These are phyloP conservation scores for Fraxinus anomala DNA, from an alignment of 257 asterid genomes.

Conservation along the genomic window DNA sequence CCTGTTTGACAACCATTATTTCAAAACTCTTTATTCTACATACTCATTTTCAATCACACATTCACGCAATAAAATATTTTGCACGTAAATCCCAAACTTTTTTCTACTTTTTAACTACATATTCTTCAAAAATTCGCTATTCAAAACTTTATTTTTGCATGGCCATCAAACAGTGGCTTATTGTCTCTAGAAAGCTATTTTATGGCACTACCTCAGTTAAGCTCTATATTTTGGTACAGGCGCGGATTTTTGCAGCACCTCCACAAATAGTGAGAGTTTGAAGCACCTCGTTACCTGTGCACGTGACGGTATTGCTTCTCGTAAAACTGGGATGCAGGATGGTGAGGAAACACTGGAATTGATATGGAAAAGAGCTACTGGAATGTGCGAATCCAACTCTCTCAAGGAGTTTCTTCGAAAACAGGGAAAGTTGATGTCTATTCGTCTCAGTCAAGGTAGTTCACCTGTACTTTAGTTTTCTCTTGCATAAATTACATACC, in stretches of 20 bases:
- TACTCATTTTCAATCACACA: too few relatives aligned
- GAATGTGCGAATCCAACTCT: slow-evolving; percentile 55
- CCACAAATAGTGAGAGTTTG: slow-evolving; percentile 71
- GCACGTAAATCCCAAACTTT: too few relatives aligned
- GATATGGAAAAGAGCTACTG: slow-evolving; percentile 65
- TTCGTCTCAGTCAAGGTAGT: slow-evolving; percentile 62
- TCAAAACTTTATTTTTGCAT: too few relatives aligned
- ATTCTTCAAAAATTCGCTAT: too few relatives aligned
- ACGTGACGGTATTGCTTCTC: slow-evolving; percentile 38
- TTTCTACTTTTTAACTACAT: too few relatives aligned
- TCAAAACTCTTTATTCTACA: too few relatives aligned
- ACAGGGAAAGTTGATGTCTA: slow-evolving; percentile 63
- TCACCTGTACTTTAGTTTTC: neutral
- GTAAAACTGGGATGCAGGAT: slow-evolving; percentile 39
- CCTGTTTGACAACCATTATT: too few relatives aligned
- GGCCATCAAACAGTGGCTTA: too few relatives aligned
- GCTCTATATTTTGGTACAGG: slow-evolving; percentile 40
- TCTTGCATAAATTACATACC: neutral
- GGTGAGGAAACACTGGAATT: slow-evolving; percentile 50
- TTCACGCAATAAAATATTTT: too few relatives aligned
- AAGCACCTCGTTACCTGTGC: slow-evolving; percentile 50
- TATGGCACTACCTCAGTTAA: neutral
- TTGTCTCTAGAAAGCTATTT: neutral
- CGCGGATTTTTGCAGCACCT: slow-evolving; percentile 62
- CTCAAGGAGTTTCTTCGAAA: slow-evolving; percentile 59